A percentile compares a stretch with the other conserved stretches of the same genome.
Conservation (phyloP, 1,139 yeast species). For the Geotrichum macrosporum region DNA sequence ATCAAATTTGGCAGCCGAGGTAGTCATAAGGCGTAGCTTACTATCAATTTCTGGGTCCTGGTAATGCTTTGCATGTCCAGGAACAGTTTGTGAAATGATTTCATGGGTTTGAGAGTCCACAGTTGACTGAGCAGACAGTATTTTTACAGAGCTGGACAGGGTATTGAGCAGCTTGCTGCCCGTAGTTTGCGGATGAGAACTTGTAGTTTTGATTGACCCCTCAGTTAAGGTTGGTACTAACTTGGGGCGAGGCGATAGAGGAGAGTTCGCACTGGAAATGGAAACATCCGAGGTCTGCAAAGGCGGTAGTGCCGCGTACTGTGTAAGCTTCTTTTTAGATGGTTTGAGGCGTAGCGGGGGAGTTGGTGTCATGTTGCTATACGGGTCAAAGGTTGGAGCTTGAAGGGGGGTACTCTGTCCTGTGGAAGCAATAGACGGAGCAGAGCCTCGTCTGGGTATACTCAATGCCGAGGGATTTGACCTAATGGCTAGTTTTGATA, state of each 20-base stretch:
- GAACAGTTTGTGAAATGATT: constrained; percentile 1
- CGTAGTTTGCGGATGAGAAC: neutral
- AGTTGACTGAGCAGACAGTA: constrained; percentile 3
- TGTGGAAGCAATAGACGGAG: neutral
- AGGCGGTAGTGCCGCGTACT: neutral
- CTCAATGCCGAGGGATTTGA: neutral
- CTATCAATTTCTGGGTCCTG: constrained; percentile 28
- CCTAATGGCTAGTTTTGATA: neutral
- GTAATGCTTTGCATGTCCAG: constrained; percentile 22
- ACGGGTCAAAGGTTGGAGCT: constrained; percentile 1
- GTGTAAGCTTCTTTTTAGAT: constrained; percentile 1
- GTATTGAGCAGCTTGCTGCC: constrained; percentile 2
- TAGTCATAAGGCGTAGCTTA: constrained; percentile 28
- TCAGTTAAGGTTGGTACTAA: neutral
- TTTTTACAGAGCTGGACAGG: constrained; percentile 5
- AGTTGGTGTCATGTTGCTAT: constrained; percentile 2
- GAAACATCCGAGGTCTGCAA: too few species aligned
- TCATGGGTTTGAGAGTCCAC: neutral
- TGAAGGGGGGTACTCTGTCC: neutral
- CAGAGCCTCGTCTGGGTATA: constrained; percentile 4
- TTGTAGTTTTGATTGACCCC: neutral
- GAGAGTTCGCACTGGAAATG: too few species aligned
- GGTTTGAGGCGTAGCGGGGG: constrained; percentile 12
- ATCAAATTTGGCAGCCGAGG: constrained; percentile 29
- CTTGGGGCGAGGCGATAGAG: too few species aligned